Conservation (phyloP, 148 eudicot species). For the Vaccinium macrocarpon region DNA sequence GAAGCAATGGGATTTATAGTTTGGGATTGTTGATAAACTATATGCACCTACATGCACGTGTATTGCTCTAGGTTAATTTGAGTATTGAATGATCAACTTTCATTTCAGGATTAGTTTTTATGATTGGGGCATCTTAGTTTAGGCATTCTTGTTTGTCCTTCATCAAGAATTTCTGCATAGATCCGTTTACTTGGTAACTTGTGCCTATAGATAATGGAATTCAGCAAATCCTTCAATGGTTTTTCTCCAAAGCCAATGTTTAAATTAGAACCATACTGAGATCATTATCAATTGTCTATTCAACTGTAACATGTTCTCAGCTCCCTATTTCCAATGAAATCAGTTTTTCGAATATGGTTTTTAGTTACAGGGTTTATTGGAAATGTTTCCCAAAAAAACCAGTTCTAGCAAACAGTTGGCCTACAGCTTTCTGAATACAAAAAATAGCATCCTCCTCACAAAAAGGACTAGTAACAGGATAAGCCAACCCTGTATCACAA, state of each 20-base stretch:
- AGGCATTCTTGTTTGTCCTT: not conserved
- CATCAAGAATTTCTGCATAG: not conserved
- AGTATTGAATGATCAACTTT: not conserved
- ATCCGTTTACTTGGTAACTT: not conserved
- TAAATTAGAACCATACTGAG: not conserved
- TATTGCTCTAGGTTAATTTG: constrained; percentile 9
- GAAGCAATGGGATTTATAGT: not conserved
- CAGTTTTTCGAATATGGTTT: not conserved
- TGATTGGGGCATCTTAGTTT: not conserved
- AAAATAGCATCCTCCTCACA: not conserved
- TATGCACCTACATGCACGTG: not conserved
- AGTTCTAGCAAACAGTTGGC: not conserved
- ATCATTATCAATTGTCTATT: too few relatives aligned
- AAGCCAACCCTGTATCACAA: not conserved
- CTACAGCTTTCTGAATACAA: not conserved
- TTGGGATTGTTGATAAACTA: not conserved
- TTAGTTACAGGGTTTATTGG: not conserved
- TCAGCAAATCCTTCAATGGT: not conserved
- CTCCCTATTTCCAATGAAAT: not conserved
- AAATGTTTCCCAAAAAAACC: not conserved
- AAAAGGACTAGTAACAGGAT: not conserved
- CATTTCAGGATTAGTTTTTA: not conserved
- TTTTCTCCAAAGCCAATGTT: not conserved
- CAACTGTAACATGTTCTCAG: not conserved
- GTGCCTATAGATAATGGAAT: too few relatives aligned